Evolutionary conservation across 228 moss, liverwort and hornwort genomes (phyloP), one percentile per base, ranked within the genome.

Genomic region (Sphagnum magellanicum): DNA sequence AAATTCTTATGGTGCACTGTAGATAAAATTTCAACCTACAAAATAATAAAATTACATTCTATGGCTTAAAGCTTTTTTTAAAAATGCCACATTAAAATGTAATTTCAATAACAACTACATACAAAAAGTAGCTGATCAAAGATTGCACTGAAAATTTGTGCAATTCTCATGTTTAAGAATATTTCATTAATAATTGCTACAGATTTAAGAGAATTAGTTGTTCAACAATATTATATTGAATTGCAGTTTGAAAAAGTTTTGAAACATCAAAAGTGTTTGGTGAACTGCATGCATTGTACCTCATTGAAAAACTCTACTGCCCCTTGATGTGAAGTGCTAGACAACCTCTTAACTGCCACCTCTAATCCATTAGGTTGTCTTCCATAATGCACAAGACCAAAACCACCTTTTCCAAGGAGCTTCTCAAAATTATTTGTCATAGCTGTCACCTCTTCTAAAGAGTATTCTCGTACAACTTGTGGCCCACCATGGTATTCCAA

Each of bases 1-100:
- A 91, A 70, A 66, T 88, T 81, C 70, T 53, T 88, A 77, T 91
- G 88, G 67, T 84, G 86, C 16, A 88, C 83, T 62, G 75, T 78
- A 49, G 91, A 83, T 7, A 91, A 70, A 32, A 91, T 65, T 51
- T 80, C 79, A 4, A 88, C 85, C 88, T 90, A 68, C 4, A 13
- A 4, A 59, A 62, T 13, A 61, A 55, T 55, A 12, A 8, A 12
- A 12, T 55, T 12, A 55, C 55, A 55, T 55, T 55, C 8, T 8
- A 4, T 55, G 9, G 12, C 55, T 12, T 55, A 55, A 1, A 55
- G 55, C 55, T 55, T 8, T 12, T 55, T 7, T 55, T 55, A 1
- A 4, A 55, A 55, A 55, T 12, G 3, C 55, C 55, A 55, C 9
- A 55, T 8, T 55, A 55, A 2, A 55, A 8, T 55, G 3, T 55